These are phyloP conservation scores for Rhodocollybia butyracea DNA, from an alignment of 768 basidiomycete genomes.

Conservation along the genomic window DNA sequence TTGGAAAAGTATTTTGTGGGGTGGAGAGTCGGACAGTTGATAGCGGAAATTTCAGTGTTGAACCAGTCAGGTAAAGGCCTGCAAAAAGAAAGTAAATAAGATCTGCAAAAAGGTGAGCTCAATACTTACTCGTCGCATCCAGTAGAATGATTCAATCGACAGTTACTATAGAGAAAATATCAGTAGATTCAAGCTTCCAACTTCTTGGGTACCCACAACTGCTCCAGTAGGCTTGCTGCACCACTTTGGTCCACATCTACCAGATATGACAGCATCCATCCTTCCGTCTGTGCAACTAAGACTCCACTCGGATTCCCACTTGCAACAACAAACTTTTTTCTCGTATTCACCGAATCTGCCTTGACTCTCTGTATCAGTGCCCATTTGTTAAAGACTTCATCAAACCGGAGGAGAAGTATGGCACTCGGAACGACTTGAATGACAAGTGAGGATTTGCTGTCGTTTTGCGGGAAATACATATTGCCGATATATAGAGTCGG, in stretches of 20 bases:
- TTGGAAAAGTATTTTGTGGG: constrained; percentile 40
- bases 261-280: constrained; percentile 40
- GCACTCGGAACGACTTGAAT: constrained; percentile 71
- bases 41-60: constrained; percentile 58
- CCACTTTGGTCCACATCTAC: constrained; percentile 28
- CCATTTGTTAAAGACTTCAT: constrained; percentile 41
- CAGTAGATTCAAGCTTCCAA: too few species aligned
- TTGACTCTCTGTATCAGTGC: constrained; percentile 38
- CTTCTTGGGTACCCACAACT: too few species aligned
- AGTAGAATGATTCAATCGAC: constrained; percentile 1
- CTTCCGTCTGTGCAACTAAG: constrained; percentile 54
- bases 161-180: background rate
- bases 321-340: constrained; percentile 45
- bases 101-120: background rate
- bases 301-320: constrained; percentile 68
- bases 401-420: constrained; percentile 55
- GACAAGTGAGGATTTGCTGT: constrained; percentile 45
- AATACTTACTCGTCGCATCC: background rate
- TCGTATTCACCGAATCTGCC: constrained; percentile 14
- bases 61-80: constrained; percentile 5
- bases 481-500: constrained; percentile 68
- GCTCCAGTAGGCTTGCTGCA: constrained; percentile 32
- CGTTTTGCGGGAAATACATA: constrained; percentile 38
- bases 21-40: constrained; percentile 63
- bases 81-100: background rate